phyloP scores from a whole-genome alignment of 2,329 filamentous ascomycete species.

The Pseudofabraea citricarpa region DNA sequence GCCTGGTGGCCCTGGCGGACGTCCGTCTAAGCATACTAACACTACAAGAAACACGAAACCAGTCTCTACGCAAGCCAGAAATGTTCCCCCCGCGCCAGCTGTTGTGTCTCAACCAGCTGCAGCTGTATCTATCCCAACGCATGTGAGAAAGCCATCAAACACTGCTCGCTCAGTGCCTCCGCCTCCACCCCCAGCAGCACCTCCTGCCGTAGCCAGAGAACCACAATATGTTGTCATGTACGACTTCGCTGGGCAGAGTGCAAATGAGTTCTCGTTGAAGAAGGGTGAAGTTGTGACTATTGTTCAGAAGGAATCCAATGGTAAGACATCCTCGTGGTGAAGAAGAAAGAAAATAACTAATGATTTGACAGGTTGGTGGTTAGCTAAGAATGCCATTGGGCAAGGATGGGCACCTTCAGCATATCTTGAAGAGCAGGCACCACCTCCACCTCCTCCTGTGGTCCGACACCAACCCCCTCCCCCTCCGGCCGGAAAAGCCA shows the following conservation, averaged over 20 bases:
- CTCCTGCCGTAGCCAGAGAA: constrained; percentile 64
- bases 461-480: constrained; percentile 46
- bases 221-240: constrained; percentile 87
- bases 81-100: constrained; percentile 22
- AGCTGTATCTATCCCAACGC: constrained; percentile 36
- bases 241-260: constrained; percentile 79
- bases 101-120: constrained; percentile 29
- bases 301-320: constrained; percentile 91
- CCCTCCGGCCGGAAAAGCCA: constrained; percentile 43
- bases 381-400: constrained; percentile 67
- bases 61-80: constrained; percentile 16
- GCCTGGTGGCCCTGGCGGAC: constrained; percentile 79
- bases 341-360: constrained; percentile 29
- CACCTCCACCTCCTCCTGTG: constrained; percentile 52
- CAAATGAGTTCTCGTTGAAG: constrained; percentile 77
- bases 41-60: constrained; percentile 32
- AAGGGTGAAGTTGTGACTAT: constrained; percentile 82
- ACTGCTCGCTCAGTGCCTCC: constrained; percentile 45
- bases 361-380: constrained; percentile 76
- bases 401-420: constrained; percentile 93
- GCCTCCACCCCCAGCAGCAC: constrained; percentile 56
- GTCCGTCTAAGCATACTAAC: constrained; percentile 65
- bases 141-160: constrained; percentile 51
- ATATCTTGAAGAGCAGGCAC: constrained; percentile 81
- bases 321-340: constrained; percentile 47